Evolutionary conservation across 495 filamentous ascomycete species (phyloP), one percentile per base, ranked within the genome.

Genomic region (Penicillium malachiteum): DNA sequence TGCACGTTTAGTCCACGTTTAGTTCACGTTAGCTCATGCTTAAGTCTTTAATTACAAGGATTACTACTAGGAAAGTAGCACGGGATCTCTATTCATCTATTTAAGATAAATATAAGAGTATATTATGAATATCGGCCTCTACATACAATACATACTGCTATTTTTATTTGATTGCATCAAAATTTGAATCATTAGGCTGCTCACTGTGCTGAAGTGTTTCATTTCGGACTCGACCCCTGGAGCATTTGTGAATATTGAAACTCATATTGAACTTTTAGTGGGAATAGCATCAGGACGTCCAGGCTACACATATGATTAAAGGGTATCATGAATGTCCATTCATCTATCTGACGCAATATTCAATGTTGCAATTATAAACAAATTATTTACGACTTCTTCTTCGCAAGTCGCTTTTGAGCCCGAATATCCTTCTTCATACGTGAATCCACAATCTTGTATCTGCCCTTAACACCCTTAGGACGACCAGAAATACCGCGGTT

Each of bases 391-490:
- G 52, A 26, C 70, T 80, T 83, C 68, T 83, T 87, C 78, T 89
- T 89, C 42, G 83, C 84, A 54, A 84, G 62, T 66, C 94, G 85
- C 82, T 97, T 99, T 74, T 89, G 79, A 12, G 88, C 95, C 66
- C 94, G 82, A 50, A 93, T 83, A 80, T 99, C 94, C 87, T 99
- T 99, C 85, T 96, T 97, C 84, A 99, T 84, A 58, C 94, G 82
- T 14, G 88, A 76, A 78, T 99, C 94, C 56, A 99, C 94, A 80
- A 99, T 96, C 87, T 97, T 97, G 73, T 98, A 98, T 66, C 88
- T 87, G 37, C 94, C 94, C 82, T 97, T 98, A 48, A 97, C 93
- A 50, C 92, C 92, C 52, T 78, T 81, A 14, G 90, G 90, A 65
- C 88, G 77, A n/a, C 85, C 85, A 58, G 80, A 81, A 54, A 95